These are phyloP conservation scores for Mediolabrus comicus DNA, from an alignment of 108 stramenopile genomes.

Conservation along the genomic window DNA sequence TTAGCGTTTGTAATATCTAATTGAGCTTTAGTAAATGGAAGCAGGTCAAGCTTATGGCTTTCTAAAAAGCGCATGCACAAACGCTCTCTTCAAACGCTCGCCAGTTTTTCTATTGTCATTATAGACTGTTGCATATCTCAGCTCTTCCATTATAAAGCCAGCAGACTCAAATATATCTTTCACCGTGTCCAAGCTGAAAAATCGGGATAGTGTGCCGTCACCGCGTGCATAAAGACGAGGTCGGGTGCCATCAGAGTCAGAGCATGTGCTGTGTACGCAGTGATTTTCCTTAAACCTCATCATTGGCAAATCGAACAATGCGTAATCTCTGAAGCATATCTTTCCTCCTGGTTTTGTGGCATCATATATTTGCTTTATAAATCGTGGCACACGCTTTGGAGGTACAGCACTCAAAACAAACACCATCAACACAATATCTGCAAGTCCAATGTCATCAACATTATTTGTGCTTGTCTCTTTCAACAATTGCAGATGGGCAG, in stretches of 20 bases:
- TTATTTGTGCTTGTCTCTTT: not conserved
- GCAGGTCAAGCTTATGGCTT: conserved; percentile 14
- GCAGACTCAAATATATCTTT: conserved; percentile 23
- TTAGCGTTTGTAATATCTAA: too few species aligned
- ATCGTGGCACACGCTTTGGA: conserved; percentile 11
- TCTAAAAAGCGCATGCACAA: conserved; percentile 34
- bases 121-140: conserved; percentile 42
- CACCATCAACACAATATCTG: conserved; percentile 29
- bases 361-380: conserved; percentile 20
- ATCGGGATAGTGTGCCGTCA: conserved; percentile 38
- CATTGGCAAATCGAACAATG: conserved; percentile 46
- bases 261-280: not conserved
- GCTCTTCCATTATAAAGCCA: conserved; percentile 29
- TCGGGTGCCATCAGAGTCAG: not conserved
- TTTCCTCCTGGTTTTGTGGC: conserved; percentile 15
- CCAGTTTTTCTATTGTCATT: conserved; percentile 45
- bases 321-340: conserved; percentile 47
- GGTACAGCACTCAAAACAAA: conserved; percentile 42
- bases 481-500: conserved; percentile 5
- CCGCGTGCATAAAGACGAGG: conserved; percentile 31
- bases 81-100: conserved; percentile 30
- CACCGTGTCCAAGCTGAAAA: conserved; percentile 25
- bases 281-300: conserved; percentile 24
- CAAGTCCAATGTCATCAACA: conserved; percentile 11
- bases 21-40: too few species aligned